Evolutionary conservation across 2,329 filamentous ascomycete species (phyloP), one percentile per base, ranked within the genome.

Genomic region (Botrytis aclada): DNA sequence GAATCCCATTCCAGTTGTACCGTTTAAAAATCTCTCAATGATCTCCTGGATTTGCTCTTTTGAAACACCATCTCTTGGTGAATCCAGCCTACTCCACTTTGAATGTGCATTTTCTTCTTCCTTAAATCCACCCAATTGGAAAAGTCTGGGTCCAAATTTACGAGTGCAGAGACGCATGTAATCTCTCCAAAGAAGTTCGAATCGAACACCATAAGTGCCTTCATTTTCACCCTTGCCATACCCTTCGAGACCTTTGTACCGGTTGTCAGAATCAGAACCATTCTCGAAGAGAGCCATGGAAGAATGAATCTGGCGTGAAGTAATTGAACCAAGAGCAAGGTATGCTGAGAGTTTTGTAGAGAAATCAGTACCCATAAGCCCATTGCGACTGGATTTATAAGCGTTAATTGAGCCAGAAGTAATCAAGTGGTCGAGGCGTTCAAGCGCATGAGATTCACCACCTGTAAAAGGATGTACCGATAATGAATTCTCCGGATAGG

Each of bases 341-440:
- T 89, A 95, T 0, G 88, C 90, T 0, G 92, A 93, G 0, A 95
- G 83, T 74, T 94, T 95, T 4, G 92, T 94, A 77, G 90, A 92
- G 78, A 90, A 94, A 76, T 93, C 90, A 1, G 84, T 79, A 1
- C 92, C 92, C 0, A 94, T 80, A 1, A 94, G 84, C 0, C 90
- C 91, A 74, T 95, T 94, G 3, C 92, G 87, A 0, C 90, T 92
- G 29, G 88, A 85, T 78, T 93, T 91, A 81, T 95, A 95, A 1
- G 82, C 82, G 0, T 84, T 87, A 82, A 92, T 88, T 10, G 86
- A 83, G 1, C 90, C 90, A 1, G 86, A 87, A 14, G 84, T 84
- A 69, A 94, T 84, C 6, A 94, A 83, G 75, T 92, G 84, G 4
- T 82, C 78, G 3, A 95, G 81, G 0, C 92, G 88, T 3, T 88